Percentiles rank a stretch among this genome's conserved stretches.
Evolutionary conservation across 2,329 filamentous ascomycete genomes (phyloP).

Genomic region (Xylaria arbuscula): DNA sequence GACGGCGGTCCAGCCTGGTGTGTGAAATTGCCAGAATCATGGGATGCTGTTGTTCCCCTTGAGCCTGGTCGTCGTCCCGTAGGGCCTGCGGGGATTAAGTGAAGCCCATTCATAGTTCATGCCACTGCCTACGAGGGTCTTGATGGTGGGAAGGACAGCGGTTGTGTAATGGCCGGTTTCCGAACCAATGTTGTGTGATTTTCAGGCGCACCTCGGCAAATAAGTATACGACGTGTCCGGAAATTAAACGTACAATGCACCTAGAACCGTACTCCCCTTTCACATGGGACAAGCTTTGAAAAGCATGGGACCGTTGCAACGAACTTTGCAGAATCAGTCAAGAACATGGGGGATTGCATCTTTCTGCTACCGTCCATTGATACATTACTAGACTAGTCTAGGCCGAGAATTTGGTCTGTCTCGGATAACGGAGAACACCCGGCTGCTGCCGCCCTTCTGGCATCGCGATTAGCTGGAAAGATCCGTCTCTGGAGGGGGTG

Average conservation of each 20-base stretch:
- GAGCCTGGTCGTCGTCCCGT: constrained; percentile 27
- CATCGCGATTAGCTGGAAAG: constrained; percentile 1
- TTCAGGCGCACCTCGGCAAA: constrained; percentile 12
- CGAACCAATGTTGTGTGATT: constrained; percentile 8
- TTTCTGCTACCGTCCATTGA: not conserved
- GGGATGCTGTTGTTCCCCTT: constrained; percentile 32
- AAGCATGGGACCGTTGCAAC: constrained; percentile 4
- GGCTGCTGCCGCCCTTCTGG: not conserved
- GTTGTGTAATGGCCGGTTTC: constrained; percentile 8
- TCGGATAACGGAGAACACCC: not conserved
- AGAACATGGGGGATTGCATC: constrained; percentile 7
- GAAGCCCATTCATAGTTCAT: constrained; percentile 41
- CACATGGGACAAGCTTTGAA: constrained; percentile 7
- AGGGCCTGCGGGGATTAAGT: constrained; percentile 37
- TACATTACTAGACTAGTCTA: not conserved
- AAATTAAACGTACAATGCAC: constrained; percentile 6
- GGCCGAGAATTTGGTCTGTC: not conserved
- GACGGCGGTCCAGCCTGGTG: constrained; percentile 24
- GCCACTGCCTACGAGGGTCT: not conserved
- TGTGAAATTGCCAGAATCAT: constrained; percentile 24
- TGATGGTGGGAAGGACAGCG: constrained; percentile 8
- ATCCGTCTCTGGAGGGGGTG: not conserved
- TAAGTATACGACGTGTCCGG: not conserved
- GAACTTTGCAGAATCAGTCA: not conserved
- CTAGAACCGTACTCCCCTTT: not conserved